Conservation (phyloP, 768 basidiomycete genomes). For the Dentipellis fragilis region DNA sequence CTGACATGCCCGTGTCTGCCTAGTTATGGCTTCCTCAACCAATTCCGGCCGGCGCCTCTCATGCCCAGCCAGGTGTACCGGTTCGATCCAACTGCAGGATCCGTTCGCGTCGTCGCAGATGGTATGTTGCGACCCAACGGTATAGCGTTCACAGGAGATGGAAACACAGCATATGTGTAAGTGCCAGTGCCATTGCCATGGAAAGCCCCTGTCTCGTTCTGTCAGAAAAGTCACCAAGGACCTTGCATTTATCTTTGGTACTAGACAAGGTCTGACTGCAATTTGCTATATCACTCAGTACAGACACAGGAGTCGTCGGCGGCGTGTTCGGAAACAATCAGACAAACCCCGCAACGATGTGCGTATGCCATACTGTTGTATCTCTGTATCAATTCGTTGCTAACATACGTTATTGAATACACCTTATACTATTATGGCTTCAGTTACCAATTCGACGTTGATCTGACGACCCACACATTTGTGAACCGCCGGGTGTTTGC, state of each 20-base stretch:
- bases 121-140: slow-evolving; percentile 70
- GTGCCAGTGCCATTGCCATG: slow-evolving; percentile 12
- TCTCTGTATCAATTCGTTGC: too few species aligned
- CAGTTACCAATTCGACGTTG: slow-evolving; percentile 65
- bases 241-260: too few species aligned
- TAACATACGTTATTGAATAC: background rate
- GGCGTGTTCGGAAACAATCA: slow-evolving; percentile 41
- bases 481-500: slow-evolving; percentile 58
- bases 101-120: slow-evolving; percentile 64
- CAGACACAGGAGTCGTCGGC: slow-evolving; percentile 40
- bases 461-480: slow-evolving; percentile 42
- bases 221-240: too few species aligned
- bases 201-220: background rate
- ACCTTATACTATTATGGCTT: background rate
- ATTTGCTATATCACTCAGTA: slow-evolving; percentile 23
- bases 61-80: slow-evolving; percentile 73
- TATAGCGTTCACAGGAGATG: slow-evolving; percentile 60
- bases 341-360: slow-evolving; percentile 62
- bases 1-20: background rate
- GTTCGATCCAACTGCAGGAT: slow-evolving; percentile 54
- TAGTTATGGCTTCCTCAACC: slow-evolving; percentile 55
- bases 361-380: slow-evolving; percentile 15
- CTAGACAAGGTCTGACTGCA: slow-evolving; percentile 1
- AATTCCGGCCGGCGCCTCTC: slow-evolving; percentile 56
- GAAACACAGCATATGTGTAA: slow-evolving; percentile 56